phyloP scores from a whole-genome alignment of 2,329 filamentous ascomycete genomes.

The Sphaerulina populicola region DNA sequence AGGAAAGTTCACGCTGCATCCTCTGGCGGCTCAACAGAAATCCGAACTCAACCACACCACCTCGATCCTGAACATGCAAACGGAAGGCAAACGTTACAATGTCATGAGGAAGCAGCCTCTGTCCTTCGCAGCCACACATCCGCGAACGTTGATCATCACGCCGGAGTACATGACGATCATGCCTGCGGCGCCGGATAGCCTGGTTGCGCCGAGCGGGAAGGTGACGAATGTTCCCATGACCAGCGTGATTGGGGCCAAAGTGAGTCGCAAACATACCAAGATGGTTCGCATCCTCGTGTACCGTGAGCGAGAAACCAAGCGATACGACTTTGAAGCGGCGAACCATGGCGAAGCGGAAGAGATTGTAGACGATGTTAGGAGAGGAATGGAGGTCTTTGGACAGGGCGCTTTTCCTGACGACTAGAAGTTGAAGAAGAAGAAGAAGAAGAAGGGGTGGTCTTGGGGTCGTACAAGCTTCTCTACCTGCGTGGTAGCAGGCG shows the following conservation, averaged over 20 bases:
- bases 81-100: conserved; percentile 56
- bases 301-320: conserved; percentile 63
- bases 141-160: conserved; percentile 69
- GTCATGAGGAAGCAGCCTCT: conserved; percentile 78
- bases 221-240: conserved; percentile 74
- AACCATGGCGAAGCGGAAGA: conserved; percentile 64
- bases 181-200: conserved; percentile 43
- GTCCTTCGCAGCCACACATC: conserved; percentile 66
- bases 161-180: conserved; percentile 83
- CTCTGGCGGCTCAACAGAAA: conserved; percentile 50
- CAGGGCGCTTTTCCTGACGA: conserved; percentile 6
- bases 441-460: not conserved
- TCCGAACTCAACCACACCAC: conserved; percentile 19
- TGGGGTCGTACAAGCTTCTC: not conserved
- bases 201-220: conserved; percentile 46
- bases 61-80: conserved; percentile 39
- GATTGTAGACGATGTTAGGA: conserved; percentile 67
- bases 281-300: conserved; percentile 75
- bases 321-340: conserved; percentile 78
- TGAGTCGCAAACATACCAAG: conserved; percentile 68
- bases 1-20: conserved; percentile 42
- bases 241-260: conserved; percentile 73
- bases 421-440: conserved; percentile 4
- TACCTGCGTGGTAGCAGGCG: not conserved
- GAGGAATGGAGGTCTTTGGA: conserved; percentile 19